phyloP scores from a whole-genome alignment of 768 basidiomycete species.

The Tylopilus rubrobrunneus region DNA sequence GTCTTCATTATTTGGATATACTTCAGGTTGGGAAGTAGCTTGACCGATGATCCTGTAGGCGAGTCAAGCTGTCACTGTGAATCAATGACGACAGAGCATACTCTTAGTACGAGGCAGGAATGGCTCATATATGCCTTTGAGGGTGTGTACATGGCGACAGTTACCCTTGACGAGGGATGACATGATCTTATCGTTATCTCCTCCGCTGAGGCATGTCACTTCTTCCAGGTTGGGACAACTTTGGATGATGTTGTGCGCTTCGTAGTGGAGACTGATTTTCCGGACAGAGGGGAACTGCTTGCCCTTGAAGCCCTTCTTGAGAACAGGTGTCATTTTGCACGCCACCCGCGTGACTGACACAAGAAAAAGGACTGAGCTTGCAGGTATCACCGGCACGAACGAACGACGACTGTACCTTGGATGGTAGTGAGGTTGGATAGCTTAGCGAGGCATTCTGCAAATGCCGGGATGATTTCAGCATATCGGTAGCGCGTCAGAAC shows the following conservation, averaged over 20 bases:
- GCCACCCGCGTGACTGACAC: too few relatives aligned
- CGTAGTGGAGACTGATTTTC: constrained; percentile 2
- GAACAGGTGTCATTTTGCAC: neutral
- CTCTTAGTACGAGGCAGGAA: neutral
- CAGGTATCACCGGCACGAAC: too few relatives aligned
- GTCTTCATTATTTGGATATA: neutral
- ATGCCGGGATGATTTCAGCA: neutral
- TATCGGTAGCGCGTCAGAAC: neutral
- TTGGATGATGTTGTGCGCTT: neutral
- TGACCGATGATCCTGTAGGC: constrained; percentile 1
- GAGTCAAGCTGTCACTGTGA: neutral
- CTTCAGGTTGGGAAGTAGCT: constrained; percentile 7
- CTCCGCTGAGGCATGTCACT: neutral
- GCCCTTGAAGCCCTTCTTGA: constrained; percentile 8
- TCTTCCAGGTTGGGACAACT: neutral
- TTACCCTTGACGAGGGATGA: neutral
- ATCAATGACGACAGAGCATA: too few relatives aligned
- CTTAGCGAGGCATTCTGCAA: constrained; percentile 5
- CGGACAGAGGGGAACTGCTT: constrained; percentile 5
- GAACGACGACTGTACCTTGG: neutral
- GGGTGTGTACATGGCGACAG: neutral
- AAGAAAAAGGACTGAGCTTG: too few relatives aligned
- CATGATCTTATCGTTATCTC: too few relatives aligned
- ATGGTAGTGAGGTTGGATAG: constrained; percentile 6
- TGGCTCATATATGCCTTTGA: neutral